Evolutionary conservation across 768 basidiomycete species (phyloP).

Genomic region (Agaricus bisporus): DNA sequence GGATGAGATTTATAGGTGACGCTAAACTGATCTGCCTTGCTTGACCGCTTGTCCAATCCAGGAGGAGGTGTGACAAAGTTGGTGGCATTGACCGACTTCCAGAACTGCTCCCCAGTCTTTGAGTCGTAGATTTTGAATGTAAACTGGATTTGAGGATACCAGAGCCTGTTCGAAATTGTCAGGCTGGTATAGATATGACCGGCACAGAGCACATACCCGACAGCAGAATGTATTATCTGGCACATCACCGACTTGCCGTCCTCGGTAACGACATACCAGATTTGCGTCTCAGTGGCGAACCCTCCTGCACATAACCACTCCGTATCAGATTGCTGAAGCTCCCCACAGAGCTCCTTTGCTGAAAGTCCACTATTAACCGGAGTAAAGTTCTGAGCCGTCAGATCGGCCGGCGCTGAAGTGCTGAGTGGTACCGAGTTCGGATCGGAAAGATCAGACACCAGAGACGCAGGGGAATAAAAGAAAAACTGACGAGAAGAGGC

Average conservation of each 20-base stretch:
- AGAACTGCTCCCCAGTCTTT: slow-evolving; percentile 61
- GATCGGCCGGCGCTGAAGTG: slow-evolving; percentile 51
- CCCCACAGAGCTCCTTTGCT: slow-evolving; percentile 61
- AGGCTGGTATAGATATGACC: slow-evolving; percentile 12
- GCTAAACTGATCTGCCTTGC: slow-evolving; percentile 81
- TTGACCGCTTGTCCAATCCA: slow-evolving; percentile 77
- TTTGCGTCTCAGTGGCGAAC: slow-evolving; percentile 88
- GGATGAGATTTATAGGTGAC: slow-evolving; percentile 58
- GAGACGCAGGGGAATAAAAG: neutral
- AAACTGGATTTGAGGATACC: slow-evolving; percentile 94
- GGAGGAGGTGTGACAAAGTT: slow-evolving; percentile 77
- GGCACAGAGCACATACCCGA: slow-evolving; percentile 60
- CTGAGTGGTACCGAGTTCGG: slow-evolving; percentile 22
- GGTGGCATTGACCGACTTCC: slow-evolving; percentile 84
- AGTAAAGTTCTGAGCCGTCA: slow-evolving; percentile 73
- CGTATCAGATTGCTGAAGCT: slow-evolving; percentile 66
- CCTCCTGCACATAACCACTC: slow-evolving; percentile 82
- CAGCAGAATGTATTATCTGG: slow-evolving; percentile 83
- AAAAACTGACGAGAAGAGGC: slow-evolving; percentile 11
- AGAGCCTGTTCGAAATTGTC: slow-evolving; percentile 46
- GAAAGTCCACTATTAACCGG: slow-evolving; percentile 64
- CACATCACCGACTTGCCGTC: slow-evolving; percentile 77
- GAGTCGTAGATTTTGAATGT: slow-evolving; percentile 86
- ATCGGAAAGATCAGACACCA: slow-evolving; percentile 5
- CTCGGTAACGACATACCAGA: slow-evolving; percentile 74